Percentiles rank a stretch among this genome's conserved stretches.
These are phyloP conservation scores for Sedum album DNA, from an alignment of 164 flowering plant species.

Conservation along the genomic window DNA sequence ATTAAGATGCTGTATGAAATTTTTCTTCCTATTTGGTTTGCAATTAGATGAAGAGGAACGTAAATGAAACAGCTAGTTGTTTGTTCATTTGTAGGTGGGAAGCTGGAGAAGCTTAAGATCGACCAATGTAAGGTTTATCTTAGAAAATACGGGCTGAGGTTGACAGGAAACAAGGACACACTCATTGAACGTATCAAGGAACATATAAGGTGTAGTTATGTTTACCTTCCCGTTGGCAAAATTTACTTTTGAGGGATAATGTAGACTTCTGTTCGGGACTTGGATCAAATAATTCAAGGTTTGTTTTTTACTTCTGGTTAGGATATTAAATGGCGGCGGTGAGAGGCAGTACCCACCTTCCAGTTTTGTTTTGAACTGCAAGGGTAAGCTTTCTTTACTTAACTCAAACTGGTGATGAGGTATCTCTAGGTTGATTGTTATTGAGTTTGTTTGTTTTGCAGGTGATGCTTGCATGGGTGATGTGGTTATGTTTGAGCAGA, in stretches of 20 bases:
- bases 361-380: conserved; percentile 75
- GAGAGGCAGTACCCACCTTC: conserved; percentile 63
- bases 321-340: conserved; percentile 62
- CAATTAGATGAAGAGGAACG: no score
- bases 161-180: conserved; percentile 46
- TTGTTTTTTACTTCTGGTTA: conserved; percentile 13
- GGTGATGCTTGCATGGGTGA: conserved; percentile 93
- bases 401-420: background rate
- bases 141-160: conserved; percentile 59
- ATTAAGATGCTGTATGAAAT: background rate
- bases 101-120: conserved; percentile 57
- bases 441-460: conserved; percentile 19
- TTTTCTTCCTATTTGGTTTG: no score
- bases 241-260: no score
- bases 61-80: no score
- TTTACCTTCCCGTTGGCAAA: background rate
- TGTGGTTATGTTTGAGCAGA: conserved; percentile 80
- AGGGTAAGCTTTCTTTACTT: conserved; percentile 37
- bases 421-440: background rate
- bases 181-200: conserved; percentile 65
- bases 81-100: conserved; percentile 37
- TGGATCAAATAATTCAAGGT: no score
- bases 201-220: conserved; percentile 39
- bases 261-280: no score
- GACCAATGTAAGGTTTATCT: conserved; percentile 75